Evolutionary conservation across 1,139 yeast species (phyloP).

Genomic region (Kazachstania sp.): DNA sequence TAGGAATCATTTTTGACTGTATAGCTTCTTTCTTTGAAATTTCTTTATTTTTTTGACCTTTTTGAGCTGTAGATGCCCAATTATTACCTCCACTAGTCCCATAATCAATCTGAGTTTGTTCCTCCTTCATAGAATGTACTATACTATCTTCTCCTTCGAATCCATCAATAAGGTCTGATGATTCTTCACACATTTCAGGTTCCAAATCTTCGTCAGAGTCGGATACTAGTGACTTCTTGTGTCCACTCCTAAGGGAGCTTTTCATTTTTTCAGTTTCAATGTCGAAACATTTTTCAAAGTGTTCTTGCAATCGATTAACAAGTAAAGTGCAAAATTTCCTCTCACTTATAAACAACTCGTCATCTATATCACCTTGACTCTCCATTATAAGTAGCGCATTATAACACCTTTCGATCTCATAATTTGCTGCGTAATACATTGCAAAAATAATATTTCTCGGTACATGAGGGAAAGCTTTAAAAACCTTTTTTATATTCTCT

Average conservation of each 20-base stretch:
- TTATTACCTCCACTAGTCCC: too few relatives aligned
- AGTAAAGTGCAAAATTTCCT: neutral
- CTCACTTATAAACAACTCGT: neutral
- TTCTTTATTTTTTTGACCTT: too few relatives aligned
- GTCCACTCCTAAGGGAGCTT: neutral
- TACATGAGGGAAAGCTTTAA: slow-evolving; percentile 56
- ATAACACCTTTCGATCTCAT: slow-evolving; percentile 68
- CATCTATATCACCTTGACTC: neutral
- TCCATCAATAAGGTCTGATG: too few relatives aligned
- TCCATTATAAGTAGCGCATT: slow-evolving; percentile 60
- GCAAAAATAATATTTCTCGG: slow-evolving; percentile 54
- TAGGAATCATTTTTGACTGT: too few relatives aligned
- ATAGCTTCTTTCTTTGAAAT: too few relatives aligned
- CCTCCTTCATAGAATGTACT: too few relatives aligned
- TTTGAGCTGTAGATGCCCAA: too few relatives aligned
- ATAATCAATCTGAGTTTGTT: too few relatives aligned
- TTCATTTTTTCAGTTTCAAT: neutral
- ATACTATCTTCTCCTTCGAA: too few relatives aligned
- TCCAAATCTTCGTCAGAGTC: too few relatives aligned
- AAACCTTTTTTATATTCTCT: neutral
- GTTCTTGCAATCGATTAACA: neutral
- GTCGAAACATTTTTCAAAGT: neutral
- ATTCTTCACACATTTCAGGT: neutral
- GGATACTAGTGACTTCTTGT: too few relatives aligned
- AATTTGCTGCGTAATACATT: slow-evolving; percentile 69